Percentiles rank a stretch among this genome's conserved stretches.
These are phyloP conservation scores for Phylloporus arenicola DNA, from an alignment of 768 basidiomycete genomes.

Conservation along the genomic window DNA sequence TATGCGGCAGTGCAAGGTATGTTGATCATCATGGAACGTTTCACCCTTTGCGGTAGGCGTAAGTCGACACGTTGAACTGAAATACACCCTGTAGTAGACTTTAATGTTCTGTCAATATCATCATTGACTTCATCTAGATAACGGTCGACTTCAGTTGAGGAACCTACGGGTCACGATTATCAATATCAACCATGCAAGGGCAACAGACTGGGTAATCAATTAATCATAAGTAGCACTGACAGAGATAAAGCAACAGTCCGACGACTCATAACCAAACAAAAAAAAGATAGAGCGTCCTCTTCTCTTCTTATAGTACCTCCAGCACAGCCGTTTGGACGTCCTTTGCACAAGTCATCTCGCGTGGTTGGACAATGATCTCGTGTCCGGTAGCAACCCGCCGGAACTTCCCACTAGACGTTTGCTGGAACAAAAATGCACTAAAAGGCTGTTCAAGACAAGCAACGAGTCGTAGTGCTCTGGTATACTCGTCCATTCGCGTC, in stretches of 20 bases:
- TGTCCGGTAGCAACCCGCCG: slow-evolving; percentile 17
- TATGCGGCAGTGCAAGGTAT: no score
- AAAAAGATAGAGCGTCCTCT: neutral
- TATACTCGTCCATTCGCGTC: slow-evolving; percentile 3
- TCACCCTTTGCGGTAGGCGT: no score
- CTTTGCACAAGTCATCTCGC: slow-evolving; percentile 1
- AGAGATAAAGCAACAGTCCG: no score
- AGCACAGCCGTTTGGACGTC: slow-evolving; percentile 10
- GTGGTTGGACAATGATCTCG: slow-evolving; percentile 9
- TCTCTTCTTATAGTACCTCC: neutral
- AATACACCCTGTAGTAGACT: no score
- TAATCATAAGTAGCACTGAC: neutral
- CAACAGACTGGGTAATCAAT: neutral
- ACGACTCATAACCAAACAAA: neutral
- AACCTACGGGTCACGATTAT: neutral
- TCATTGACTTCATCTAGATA: no score
- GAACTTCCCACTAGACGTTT: slow-evolving; percentile 6
- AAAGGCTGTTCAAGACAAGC: slow-evolving; percentile 12
- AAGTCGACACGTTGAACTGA: no score
- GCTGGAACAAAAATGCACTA: slow-evolving; percentile 7
- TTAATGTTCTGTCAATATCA: no score
- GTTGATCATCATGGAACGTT: no score
- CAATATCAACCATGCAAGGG: neutral
- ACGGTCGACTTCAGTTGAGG: no score
- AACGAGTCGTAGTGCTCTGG: slow-evolving; percentile 10